Evolutionary conservation across 1,284 basidiomycete genomes (phyloP).

Genomic region (Xerocomus alliaceus): DNA sequence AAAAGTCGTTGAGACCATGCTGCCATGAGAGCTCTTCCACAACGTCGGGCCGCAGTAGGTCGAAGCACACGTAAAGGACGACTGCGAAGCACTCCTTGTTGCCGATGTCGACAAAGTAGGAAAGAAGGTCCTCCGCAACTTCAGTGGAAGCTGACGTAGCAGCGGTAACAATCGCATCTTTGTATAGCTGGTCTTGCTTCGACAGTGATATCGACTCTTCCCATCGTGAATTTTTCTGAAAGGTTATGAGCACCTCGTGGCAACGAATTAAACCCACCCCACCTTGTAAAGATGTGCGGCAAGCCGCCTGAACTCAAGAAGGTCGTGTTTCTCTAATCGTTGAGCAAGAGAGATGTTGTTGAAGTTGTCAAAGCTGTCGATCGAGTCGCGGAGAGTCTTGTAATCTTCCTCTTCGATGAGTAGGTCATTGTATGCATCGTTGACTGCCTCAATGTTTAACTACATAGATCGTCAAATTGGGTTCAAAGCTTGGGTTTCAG

Average conservation of each 20-base stretch:
- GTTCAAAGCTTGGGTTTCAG: neutral
- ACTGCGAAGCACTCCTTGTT: conserved; percentile 98
- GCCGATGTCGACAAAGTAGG: conserved; percentile 96
- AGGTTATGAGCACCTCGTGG: conserved; percentile 6
- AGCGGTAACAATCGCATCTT: conserved; percentile 94
- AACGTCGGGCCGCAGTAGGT: conserved; percentile 88
- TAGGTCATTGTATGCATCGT: conserved; percentile 96
- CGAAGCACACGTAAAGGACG: conserved; percentile 90
- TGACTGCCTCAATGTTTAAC: conserved; percentile 96
- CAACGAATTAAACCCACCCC: neutral
- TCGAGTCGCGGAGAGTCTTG: conserved; percentile 93
- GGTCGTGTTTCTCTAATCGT: conserved; percentile 87
- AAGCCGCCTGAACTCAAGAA: conserved; percentile 94
- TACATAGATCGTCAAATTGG: conserved; percentile 42
- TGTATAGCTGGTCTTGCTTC: conserved; percentile 96
- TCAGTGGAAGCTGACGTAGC: conserved; percentile 81
- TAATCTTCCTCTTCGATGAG: conserved; percentile 99
- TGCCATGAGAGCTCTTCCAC: conserved; percentile 97
- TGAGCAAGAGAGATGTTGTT: conserved; percentile 89
- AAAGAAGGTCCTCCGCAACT: conserved; percentile 92
- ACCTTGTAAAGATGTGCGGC: conserved; percentile 97
- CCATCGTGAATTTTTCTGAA: conserved; percentile 90
- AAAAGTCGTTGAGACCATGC: conserved; percentile 93
- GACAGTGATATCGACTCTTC: conserved; percentile 94
- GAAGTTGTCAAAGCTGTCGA: conserved; percentile 98